Evolutionary conservation across 2,329 filamentous ascomycete species (phyloP).

Genomic region (Rhynchosporium agropyri): DNA sequence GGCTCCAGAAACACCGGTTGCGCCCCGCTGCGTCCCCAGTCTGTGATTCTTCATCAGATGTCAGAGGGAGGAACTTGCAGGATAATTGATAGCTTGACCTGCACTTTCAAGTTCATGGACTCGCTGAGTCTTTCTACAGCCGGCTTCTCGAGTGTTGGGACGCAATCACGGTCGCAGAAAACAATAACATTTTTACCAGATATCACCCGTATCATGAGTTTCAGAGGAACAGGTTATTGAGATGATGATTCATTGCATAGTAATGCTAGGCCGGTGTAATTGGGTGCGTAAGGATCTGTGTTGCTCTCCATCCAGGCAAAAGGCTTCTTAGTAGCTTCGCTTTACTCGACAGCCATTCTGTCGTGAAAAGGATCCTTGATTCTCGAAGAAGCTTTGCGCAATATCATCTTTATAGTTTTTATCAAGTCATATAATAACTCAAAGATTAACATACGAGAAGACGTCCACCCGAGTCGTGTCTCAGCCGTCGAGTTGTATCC

Average conservation of each 20-base stretch:
- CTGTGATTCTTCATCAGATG: background rate
- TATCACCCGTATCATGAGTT: conserved; percentile 2
- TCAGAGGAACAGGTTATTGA: background rate
- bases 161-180: conserved; percentile 22
- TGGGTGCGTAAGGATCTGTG: conserved; percentile 13
- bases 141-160: conserved; percentile 3
- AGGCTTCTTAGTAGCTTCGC: conserved; percentile 18
- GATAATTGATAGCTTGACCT: conserved; percentile 16
- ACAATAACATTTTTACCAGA: conserved; percentile 23
- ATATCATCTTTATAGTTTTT: too few relatives aligned
- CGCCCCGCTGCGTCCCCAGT: background rate
- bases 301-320: conserved; percentile 23
- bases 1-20: background rate
- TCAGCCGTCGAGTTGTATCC: conserved; percentile 21
- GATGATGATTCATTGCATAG: background rate
- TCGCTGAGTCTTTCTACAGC: conserved; percentile 7
- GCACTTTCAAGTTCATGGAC: conserved; percentile 9
- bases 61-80: background rate
- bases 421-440: background rate
- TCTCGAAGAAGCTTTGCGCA: conserved; percentile 23
- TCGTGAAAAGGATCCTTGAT: conserved; percentile 16
- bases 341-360: conserved; percentile 15
- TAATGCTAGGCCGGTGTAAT: conserved; percentile 15
- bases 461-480: conserved; percentile 41
- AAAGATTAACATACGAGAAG: conserved; percentile 35